A percentile compares a stretch with the other conserved stretches of the same genome.
Conservation (phyloP, 2,329 filamentous ascomycete species). For the Thielaviopsis populi region DNA sequence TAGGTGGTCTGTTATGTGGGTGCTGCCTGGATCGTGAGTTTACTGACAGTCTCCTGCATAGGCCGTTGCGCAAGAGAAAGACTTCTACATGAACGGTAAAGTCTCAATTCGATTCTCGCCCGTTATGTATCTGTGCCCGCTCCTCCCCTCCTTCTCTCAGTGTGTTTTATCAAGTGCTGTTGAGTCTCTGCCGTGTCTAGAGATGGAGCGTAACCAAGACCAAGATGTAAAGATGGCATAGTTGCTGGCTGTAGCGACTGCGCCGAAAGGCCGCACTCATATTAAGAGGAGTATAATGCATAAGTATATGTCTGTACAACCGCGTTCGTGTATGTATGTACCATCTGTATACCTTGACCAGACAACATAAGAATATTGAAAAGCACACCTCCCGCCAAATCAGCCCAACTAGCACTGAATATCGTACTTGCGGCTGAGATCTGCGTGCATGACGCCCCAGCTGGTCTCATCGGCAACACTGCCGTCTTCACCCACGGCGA, state of each 20-base stretch:
- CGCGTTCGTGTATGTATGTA: background rate
- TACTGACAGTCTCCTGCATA: background rate
- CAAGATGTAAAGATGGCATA: background rate
- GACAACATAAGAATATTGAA: background rate
- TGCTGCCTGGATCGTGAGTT: background rate
- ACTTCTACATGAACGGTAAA: background rate
- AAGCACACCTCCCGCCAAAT: background rate
- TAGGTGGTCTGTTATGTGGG: background rate
- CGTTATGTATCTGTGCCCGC: too few relatives aligned
- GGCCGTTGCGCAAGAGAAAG: background rate
- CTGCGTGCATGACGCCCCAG: constrained; percentile 52
- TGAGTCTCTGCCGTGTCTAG: background rate
- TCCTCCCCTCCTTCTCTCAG: too few relatives aligned
- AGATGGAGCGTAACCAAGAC: background rate
- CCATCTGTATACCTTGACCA: background rate
- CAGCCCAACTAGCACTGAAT: constrained; percentile 20
- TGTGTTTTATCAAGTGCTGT: too few relatives aligned
- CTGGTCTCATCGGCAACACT: constrained; percentile 46
- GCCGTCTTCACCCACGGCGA: constrained; percentile 47
- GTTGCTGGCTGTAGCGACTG: background rate
- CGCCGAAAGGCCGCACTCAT: background rate
- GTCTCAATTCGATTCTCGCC: too few relatives aligned
- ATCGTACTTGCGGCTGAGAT: constrained; percentile 40
- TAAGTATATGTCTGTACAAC: background rate
- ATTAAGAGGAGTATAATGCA: background rate